Evolutionary conservation across 2,329 filamentous ascomycete genomes (phyloP).

Genomic region (Colletotrichum musae): DNA sequence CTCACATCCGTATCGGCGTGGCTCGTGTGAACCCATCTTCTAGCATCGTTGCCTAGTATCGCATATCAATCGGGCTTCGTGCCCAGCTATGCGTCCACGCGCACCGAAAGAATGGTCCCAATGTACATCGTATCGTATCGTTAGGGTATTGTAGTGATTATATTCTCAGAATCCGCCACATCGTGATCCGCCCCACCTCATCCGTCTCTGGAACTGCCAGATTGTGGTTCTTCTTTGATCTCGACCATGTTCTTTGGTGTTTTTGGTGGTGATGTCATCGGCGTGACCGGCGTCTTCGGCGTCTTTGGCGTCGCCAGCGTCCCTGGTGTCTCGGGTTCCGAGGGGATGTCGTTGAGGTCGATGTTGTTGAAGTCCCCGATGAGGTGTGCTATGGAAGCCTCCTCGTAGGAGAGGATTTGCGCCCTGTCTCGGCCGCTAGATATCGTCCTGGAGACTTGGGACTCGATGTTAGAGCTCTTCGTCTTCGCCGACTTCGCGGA

Average conservation of each 20-base stretch:
- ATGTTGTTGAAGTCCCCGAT: slow-evolving; percentile 25
- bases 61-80: too few relatives aligned
- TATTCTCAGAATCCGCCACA: too few relatives aligned
- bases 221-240: neutral
- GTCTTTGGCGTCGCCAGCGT: slow-evolving; percentile 11
- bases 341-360: slow-evolving; percentile 20
- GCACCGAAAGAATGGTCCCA: too few relatives aligned
- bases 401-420: slow-evolving; percentile 6
- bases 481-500: slow-evolving; percentile 21
- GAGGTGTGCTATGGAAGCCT: slow-evolving; percentile 34
- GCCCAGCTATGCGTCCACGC: too few relatives aligned
- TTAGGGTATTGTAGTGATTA: too few relatives aligned
- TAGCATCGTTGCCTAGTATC: too few relatives aligned
- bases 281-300: neutral
- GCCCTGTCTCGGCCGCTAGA: neutral
- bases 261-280: neutral
- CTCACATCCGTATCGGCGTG: too few relatives aligned
- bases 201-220: slow-evolving; percentile 13
- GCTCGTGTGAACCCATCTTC: too few relatives aligned
- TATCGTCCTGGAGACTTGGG: slow-evolving; percentile 9
- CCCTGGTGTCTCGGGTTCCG: slow-evolving; percentile 12
- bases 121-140: too few relatives aligned
- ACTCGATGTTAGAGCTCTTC: slow-evolving; percentile 16
- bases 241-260: neutral
- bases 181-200: neutral